A percentile compares a stretch with the other conserved stretches of the same genome.
Evolutionary conservation across 75 land plant species (phyloP).

Genomic region (Cupressus sempervirens): DNA sequence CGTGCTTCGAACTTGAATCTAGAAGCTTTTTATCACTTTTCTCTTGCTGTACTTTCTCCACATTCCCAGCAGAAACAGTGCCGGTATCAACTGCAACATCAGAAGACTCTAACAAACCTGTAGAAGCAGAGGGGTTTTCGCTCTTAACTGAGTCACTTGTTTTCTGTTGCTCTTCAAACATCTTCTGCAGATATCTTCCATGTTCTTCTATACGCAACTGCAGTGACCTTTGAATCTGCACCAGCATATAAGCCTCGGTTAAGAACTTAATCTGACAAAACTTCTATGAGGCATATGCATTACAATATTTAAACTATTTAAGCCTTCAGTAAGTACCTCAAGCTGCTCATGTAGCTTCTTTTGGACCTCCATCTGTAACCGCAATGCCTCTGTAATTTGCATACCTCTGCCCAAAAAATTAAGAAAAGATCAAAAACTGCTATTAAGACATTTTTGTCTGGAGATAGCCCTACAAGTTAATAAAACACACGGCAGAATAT

Average conservation of each 20-base stretch:
- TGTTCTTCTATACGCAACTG: slow-evolving; percentile 46
- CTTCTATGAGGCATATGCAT: background rate
- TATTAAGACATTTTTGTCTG: background rate
- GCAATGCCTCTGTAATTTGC: slow-evolving; percentile 61
- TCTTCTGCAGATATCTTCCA: slow-evolving; percentile 36
- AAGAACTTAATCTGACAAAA: slow-evolving; percentile 1
- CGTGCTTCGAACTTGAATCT: background rate
- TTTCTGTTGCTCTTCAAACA: slow-evolving; percentile 41
- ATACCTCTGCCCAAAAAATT: slow-evolving; percentile 31
- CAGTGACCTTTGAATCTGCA: slow-evolving; percentile 33
- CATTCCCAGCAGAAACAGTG: background rate
- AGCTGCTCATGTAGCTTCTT: slow-evolving; percentile 59
- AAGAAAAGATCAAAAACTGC: background rate
- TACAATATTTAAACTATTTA: background rate
- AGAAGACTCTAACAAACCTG: background rate
- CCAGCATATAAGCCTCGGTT: background rate
- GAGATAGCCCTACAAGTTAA: background rate
- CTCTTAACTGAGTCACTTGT: slow-evolving; percentile 15
- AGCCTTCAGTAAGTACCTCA: slow-evolving; percentile 40
- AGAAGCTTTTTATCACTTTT: background rate
- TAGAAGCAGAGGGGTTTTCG: background rate
- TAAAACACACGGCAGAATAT: background rate
- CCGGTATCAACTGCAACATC: background rate
- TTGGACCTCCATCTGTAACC: slow-evolving; percentile 64
- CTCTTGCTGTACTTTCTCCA: background rate